A percentile compares a stretch with the other conserved stretches of the same genome.
Conservation (phyloP, 2,329 filamentous ascomycete species). For the Sporothrix brunneoviolacea region DNA sequence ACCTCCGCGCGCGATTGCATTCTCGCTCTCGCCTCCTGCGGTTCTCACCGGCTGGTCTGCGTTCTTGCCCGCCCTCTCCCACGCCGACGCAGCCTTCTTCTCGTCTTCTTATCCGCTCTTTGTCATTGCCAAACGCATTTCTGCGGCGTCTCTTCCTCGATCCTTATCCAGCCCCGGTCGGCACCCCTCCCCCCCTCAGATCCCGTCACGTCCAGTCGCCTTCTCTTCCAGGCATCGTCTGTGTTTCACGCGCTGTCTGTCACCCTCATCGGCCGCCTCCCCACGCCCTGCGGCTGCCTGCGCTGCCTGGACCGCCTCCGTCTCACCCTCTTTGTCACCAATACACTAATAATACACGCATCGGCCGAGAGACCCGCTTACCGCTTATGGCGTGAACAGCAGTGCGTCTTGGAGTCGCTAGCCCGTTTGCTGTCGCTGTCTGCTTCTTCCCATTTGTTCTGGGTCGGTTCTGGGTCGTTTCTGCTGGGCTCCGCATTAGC, state of each 20-base stretch:
- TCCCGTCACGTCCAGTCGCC: background rate
- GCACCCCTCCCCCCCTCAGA: background rate
- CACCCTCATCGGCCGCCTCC: background rate
- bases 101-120: background rate
- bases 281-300: too few relatives aligned
- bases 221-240: background rate
- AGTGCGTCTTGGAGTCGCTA: background rate
- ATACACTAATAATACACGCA: background rate
- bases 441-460: background rate
- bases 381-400: background rate
- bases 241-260: background rate
- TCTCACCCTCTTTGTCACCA: background rate
- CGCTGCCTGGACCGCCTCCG: too few relatives aligned
- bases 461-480: conserved; percentile 2
- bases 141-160: background rate
- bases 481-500: background rate
- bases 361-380: background rate
- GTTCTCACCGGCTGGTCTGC: too few relatives aligned
- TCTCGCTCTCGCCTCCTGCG: too few relatives aligned
- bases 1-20: too few relatives aligned
- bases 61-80: too few relatives aligned
- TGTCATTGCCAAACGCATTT: background rate
- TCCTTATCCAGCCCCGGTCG: background rate
- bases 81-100: too few relatives aligned
- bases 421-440: background rate